Percentiles rank a stretch among this genome's conserved stretches.
Evolutionary conservation across 2,329 filamentous ascomycete species (phyloP).

Genomic region (Curvularia hawaiiensis): DNA sequence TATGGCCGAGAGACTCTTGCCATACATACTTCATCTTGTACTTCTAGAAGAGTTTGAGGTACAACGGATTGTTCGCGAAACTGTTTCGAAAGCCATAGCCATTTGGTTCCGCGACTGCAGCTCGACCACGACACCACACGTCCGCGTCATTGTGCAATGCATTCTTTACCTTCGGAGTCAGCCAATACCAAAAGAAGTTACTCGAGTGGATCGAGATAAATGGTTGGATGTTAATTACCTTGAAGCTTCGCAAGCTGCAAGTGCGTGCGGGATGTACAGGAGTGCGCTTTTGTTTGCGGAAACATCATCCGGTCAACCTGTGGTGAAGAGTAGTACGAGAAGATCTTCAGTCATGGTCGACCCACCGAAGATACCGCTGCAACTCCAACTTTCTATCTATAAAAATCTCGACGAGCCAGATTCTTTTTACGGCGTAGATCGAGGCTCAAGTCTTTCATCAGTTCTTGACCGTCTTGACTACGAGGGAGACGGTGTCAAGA

Average conservation of each 20-base stretch:
- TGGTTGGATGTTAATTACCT: slow-evolving; percentile 88
- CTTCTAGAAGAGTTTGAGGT: slow-evolving; percentile 70
- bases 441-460: slow-evolving; percentile 74
- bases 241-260: slow-evolving; percentile 72
- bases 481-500: slow-evolving; percentile 85
- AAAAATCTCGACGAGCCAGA: slow-evolving; percentile 95
- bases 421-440: slow-evolving; percentile 88
- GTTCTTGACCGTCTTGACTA: slow-evolving; percentile 86
- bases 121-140: slow-evolving; percentile 61
- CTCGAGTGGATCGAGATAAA: slow-evolving; percentile 74
- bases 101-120: slow-evolving; percentile 64
- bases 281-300: slow-evolving; percentile 85
- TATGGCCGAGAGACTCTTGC: slow-evolving; percentile 76
- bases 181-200: slow-evolving; percentile 72
- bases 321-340: slow-evolving; percentile 59
- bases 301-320: slow-evolving; percentile 63
- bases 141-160: slow-evolving; percentile 75
- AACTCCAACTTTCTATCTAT: slow-evolving; percentile 81
- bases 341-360: slow-evolving; percentile 62
- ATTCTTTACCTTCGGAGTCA: slow-evolving; percentile 90
- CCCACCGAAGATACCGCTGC: slow-evolving; percentile 59
- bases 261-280: slow-evolving; percentile 82
- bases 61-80: slow-evolving; percentile 60
- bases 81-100: slow-evolving; percentile 68
- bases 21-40: slow-evolving; percentile 83